Evolutionary conservation across 495 filamentous ascomycete genomes (phyloP).

Genomic region (Ascodesmis nigricans): DNA sequence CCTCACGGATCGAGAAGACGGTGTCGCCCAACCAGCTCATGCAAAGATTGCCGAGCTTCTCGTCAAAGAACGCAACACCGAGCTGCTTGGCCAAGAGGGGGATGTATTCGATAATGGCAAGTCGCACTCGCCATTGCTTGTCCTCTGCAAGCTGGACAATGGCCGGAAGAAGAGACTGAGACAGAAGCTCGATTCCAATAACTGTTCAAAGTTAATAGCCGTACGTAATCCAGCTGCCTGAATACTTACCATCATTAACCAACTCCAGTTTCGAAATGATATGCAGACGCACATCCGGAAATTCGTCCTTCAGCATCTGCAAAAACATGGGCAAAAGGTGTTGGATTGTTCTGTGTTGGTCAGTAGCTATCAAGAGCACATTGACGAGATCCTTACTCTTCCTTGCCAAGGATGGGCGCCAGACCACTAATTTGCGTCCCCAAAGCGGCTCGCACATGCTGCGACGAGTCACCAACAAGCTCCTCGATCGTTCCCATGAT

Average conservation of each 20-base stretch:
- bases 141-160: conserved; percentile 96
- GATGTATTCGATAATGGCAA: conserved; percentile 98
- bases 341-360: conserved; percentile 80
- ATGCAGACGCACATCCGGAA: conserved; percentile 89
- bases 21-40: conserved; percentile 99
- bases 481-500: conserved; percentile 96
- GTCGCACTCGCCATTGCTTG: conserved; percentile 95
- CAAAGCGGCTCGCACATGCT: conserved; percentile 86
- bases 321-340: conserved; percentile 98
- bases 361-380: background rate
- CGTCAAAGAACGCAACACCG: conserved; percentile 94
- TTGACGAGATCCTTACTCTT: conserved; percentile 49
- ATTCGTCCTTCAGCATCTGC: conserved; percentile 98
- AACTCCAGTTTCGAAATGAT: conserved; percentile 97
- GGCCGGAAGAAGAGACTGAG: conserved; percentile 89
- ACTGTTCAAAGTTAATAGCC: conserved; percentile 31
- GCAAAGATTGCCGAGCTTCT: conserved; percentile 82
- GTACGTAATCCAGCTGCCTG: too few species aligned
- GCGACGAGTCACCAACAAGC: conserved; percentile 81
- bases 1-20: conserved; percentile 93
- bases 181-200: conserved; percentile 90
- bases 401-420: conserved; percentile 89
- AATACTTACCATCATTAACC: conserved; percentile 66
- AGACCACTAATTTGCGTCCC: conserved; percentile 94
- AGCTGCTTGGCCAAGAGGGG: conserved; percentile 87